Evolutionary conservation across 176 grass and related monocot genomes (phyloP), one percentile per base, ranked within the genome.

Genomic region (Eleusine coracana): DNA sequence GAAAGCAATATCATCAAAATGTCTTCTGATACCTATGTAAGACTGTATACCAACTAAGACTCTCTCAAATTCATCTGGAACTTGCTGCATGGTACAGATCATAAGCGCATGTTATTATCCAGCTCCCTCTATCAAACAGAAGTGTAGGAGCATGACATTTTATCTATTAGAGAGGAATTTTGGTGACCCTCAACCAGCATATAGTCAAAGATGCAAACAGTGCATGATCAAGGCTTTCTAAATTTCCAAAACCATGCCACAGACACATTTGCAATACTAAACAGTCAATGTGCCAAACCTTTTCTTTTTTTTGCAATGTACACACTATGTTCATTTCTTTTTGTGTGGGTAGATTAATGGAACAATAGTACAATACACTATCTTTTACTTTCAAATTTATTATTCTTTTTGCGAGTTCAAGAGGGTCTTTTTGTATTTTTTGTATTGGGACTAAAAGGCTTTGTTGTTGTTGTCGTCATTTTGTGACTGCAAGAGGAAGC

Each of bases 31-130:
- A 75, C 87, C 90, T 70, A 98, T 82, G 81, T 98, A 98, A 83
- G 96, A 96, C 76, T 96, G 87, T 75, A 98, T 79, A 44, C 87
- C 91, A 87, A 96, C 73, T 66, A 98, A 83, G 70, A 98, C 93
- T 78, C 93, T 90, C 73, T 96, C 96, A 21, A 96, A 85, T 66
- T 98, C 96, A 71, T 96, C 96, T 6, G 96, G 96, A 65, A 93
- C 89, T 98, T 98, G 92, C 96, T 98, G 85, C 90, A 84, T 71
- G 75, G 80, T 73, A 93, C 39, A 86, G 78, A 70, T 69, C 60
- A 76, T 52, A 40, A 71, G 73, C 80, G 6, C 36, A 55, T 71
- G 75, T 42, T 76, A 86, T 15, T 50, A 83, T 23, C 7, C 13
- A 69, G 28, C 66, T 88, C 48, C 8, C 54, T 48, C 27, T 55